phyloP scores from a whole-genome alignment of 306 rosid species.

The Castanopsis chinensis region DNA sequence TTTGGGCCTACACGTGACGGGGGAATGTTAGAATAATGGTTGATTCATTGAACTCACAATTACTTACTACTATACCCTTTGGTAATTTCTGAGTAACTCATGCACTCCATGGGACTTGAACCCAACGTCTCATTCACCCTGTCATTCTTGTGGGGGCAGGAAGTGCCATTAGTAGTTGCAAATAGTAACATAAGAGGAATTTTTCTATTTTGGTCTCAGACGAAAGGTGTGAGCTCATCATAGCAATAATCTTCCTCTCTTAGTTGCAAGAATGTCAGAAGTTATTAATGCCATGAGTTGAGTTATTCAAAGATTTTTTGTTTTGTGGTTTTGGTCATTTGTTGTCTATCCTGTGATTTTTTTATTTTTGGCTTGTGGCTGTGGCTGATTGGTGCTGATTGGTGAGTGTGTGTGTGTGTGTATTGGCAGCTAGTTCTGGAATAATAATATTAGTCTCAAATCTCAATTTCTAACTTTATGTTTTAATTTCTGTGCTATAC shows the following conservation, averaged over 20 bases:
- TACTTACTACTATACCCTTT: no score
- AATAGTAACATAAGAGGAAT: not conserved
- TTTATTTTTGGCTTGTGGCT: not conserved
- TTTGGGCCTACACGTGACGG: no score
- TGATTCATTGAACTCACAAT: no score
- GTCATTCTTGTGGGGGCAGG: no score
- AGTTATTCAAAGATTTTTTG: not conserved
- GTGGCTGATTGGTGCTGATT: not conserved
- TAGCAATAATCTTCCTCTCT: not conserved
- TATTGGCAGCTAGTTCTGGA: not conserved
- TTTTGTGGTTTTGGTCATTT: not conserved
- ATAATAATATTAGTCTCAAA: not conserved
- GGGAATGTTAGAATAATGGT: no score
- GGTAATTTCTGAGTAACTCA: no score
- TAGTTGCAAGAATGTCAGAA: not conserved
- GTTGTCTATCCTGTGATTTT: not conserved
- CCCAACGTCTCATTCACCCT: not conserved
- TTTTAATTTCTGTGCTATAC: slow-evolving; percentile 19
- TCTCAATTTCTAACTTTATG: slow-evolving; percentile 6
- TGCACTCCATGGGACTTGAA: not conserved
- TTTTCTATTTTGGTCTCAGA: not conserved
- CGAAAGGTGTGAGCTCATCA: not conserved
- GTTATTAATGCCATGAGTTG: not conserved
- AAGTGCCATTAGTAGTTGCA: no score
- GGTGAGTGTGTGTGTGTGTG: no score